Evolutionary conservation across 352 stramenopile genomes (phyloP).

Genomic region (Pythium pyrilobum): DNA sequence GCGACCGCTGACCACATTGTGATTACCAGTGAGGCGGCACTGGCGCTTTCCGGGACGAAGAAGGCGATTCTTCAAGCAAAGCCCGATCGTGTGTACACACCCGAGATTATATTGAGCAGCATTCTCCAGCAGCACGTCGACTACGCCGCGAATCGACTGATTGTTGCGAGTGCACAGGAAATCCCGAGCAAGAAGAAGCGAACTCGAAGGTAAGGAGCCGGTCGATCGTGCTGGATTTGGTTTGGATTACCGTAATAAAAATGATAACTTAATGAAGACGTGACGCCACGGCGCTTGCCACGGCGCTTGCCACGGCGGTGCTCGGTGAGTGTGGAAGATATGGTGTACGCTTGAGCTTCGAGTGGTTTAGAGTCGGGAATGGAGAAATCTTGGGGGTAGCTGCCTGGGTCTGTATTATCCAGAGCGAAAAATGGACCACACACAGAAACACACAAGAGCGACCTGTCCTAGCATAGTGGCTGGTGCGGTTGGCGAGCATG

Average conservation of each 20-base stretch:
- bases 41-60: constrained; percentile 25
- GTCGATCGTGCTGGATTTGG: neutral
- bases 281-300: too few species aligned
- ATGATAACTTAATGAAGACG: neutral
- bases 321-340: too few species aligned
- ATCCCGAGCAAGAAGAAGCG: constrained; percentile 16
- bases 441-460: neutral
- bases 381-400: constrained; percentile 3
- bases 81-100: constrained; percentile 24
- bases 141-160: constrained; percentile 22
- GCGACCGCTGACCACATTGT: constrained; percentile 29
- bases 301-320: too few species aligned
- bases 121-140: constrained; percentile 39
- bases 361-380: constrained; percentile 3
- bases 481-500: neutral
- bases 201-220: neutral
- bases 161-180: neutral
- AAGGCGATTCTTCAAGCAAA: constrained; percentile 21
- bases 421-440: neutral
- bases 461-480: neutral
- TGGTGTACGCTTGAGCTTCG: too few species aligned
- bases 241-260: constrained; percentile 3
- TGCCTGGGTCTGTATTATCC: neutral
- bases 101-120: constrained; percentile 37
- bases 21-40: constrained; percentile 34